Evolutionary conservation across 2,329 filamentous ascomycete genomes (phyloP).

Genomic region (Penicillium brevicompactum): DNA sequence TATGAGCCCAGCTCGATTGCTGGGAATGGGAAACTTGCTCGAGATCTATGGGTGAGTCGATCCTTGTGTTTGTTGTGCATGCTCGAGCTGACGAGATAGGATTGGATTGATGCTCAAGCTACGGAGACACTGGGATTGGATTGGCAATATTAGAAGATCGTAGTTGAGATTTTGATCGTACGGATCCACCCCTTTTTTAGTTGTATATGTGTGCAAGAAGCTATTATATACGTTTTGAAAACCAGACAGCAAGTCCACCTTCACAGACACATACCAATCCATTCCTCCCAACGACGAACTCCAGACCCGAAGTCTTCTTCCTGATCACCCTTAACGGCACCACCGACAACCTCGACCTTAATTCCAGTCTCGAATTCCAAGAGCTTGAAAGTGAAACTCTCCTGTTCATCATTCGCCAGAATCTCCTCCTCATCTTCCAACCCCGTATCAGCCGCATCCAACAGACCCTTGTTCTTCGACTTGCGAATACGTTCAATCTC

Average conservation of each 20-base stretch:
- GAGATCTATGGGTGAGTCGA: slow-evolving; percentile 40
- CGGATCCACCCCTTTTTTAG: neutral
- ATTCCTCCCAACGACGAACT: slow-evolving; percentile 84
- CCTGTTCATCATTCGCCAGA: slow-evolving; percentile 79
- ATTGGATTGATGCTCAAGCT: slow-evolving; percentile 24
- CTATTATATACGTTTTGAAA: neutral
- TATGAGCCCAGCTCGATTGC: slow-evolving; percentile 27
- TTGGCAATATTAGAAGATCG: slow-evolving; percentile 9
- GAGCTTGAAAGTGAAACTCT: slow-evolving; percentile 76
- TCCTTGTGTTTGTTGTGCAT: neutral
- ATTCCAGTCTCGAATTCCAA: slow-evolving; percentile 79
- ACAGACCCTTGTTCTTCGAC: slow-evolving; percentile 75
- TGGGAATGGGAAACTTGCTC: slow-evolving; percentile 33
- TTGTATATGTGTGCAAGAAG: slow-evolving; percentile 3
- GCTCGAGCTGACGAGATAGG: slow-evolving; percentile 2
- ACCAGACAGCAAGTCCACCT: neutral
- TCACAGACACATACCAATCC: slow-evolving; percentile 77
- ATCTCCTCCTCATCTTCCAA: slow-evolving; percentile 73
- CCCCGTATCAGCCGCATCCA: slow-evolving; percentile 70
- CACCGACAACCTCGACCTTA: slow-evolving; percentile 74
- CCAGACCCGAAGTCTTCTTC: slow-evolving; percentile 61
- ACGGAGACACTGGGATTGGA: slow-evolving; percentile 14
- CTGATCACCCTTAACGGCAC: slow-evolving; percentile 62
- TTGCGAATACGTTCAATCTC: slow-evolving; percentile 78
- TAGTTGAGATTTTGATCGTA: neutral